These are phyloP conservation scores for Podila horticola DNA, from an alignment of 192 early-diverging fungal species.

Conservation along the genomic window DNA sequence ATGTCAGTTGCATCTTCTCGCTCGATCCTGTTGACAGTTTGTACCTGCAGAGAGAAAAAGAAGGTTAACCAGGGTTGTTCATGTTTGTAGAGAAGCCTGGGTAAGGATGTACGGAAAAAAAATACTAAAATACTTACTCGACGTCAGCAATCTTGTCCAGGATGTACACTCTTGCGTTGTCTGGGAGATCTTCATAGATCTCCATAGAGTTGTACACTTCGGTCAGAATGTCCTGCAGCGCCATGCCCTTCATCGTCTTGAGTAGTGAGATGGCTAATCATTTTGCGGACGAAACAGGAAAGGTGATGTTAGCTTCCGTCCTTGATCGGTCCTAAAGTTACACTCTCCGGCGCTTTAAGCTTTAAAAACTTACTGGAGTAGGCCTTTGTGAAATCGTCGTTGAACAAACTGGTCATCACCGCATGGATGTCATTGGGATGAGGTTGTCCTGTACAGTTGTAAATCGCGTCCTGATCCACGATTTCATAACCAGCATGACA, in stretches of 20 bases:
- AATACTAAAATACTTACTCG: constrained; percentile 79
- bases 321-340: background rate
- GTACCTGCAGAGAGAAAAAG: constrained; percentile 62
- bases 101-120: background rate
- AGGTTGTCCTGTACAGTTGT: constrained; percentile 93
- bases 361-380: constrained; percentile 60
- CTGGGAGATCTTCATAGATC: constrained; percentile 76
- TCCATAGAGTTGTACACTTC: constrained; percentile 76
- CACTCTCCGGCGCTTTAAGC: background rate
- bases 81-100: background rate
- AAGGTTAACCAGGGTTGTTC: constrained; percentile 3
- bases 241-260: constrained; percentile 87
- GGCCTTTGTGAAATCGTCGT: constrained; percentile 85
- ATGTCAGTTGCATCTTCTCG: constrained; percentile 89
- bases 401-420: constrained; percentile 82
- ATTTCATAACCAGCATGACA: constrained; percentile 86
- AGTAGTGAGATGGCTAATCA: constrained; percentile 75
- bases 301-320: background rate
- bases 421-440: constrained; percentile 86
- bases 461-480: constrained; percentile 84
- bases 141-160: constrained; percentile 88
- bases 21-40: constrained; percentile 84
- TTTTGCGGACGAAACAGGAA: background rate
- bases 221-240: constrained; percentile 90
- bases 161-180: constrained; percentile 71